Evolutionary conservation across 352 stramenopile genomes (phyloP).

Genomic region (Globisporangium paroecandrum): DNA sequence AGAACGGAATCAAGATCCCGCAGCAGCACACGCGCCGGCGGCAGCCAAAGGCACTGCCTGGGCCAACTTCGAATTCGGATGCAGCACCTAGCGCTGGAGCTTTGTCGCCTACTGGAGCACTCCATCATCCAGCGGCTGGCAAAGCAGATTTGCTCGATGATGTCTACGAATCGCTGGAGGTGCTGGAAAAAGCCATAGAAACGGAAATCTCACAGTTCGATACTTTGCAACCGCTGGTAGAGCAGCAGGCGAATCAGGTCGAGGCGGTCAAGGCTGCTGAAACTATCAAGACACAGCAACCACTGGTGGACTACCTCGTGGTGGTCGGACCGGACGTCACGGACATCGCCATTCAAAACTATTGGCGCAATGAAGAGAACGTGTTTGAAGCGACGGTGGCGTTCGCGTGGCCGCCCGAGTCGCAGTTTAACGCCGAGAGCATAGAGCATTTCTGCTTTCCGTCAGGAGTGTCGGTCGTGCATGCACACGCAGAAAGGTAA

Average conservation of each 20-base stretch:
- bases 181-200: slow-evolving; percentile 35
- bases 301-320: slow-evolving; percentile 45
- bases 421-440: slow-evolving; percentile 64
- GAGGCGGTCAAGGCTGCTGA: not conserved
- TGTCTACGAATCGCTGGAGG: slow-evolving; percentile 40
- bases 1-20: slow-evolving; percentile 35
- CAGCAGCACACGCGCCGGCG: slow-evolving; percentile 10
- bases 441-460: slow-evolving; percentile 80
- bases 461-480: slow-evolving; percentile 24
- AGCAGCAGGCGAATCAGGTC: not conserved
- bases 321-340: slow-evolving; percentile 45
- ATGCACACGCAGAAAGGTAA: not conserved
- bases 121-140: not conserved
- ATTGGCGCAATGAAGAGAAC: slow-evolving; percentile 37
- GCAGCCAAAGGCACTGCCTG: not conserved
- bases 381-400: slow-evolving; percentile 55
- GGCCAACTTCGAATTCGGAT: not conserved
- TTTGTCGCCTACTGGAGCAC: not conserved
- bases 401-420: slow-evolving; percentile 59
- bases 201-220: slow-evolving; percentile 30
- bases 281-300: slow-evolving; percentile 1
- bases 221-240: not conserved
- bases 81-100: not conserved
- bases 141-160: slow-evolving; percentile 37
- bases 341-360: slow-evolving; percentile 42